Evolutionary conservation across 2,329 filamentous ascomycete genomes (phyloP), one percentile per base, ranked within the genome.

Genomic region (Alternaria sp.): DNA sequence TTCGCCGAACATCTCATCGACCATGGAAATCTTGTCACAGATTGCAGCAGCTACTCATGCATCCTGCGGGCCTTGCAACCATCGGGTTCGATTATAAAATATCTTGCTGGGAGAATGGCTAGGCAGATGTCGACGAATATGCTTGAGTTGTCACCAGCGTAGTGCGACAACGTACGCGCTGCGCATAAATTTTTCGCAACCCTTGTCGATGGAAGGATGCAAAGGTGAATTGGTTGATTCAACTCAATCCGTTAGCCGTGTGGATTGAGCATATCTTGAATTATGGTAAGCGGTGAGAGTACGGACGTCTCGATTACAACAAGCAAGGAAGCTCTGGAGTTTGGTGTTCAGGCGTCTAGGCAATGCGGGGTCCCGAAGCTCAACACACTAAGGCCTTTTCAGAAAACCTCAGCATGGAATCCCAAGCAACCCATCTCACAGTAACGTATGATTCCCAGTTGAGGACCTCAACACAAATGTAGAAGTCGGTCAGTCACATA

Each of bases 1-100:
- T 54, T 59, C 34, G 43, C 63, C 30, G 41, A 46, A 32, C n/a
- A 12, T 16, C 25, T 58, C 27, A 50, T 61, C 32, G 32, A 38
- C 30, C 53, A 48, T 27, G 43, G 38, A 25, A 34, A n/a, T 22
- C 20, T 55, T 3, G 28, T 55, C 22, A n/a, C 34, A 22, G 51
- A 43, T 12, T 43, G 38, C n/a, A 30, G 22, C 27, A 54, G 27
- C 27, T 44, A 54, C 6, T 11, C 41, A 30, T 27, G 51, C 30
- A 38, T 54, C 27, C 27, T 54, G 36, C 27, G 27, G 20, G 27
- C 51, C 25, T 18, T 54, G 36, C 27, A 30, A n/a, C 38, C 51
- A 16, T 43, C 38, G 10, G 51, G 43, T 25, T 18, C 51, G 25
- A 30, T 44, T 12, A 27, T 44, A 12, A 16, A 27, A 38, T 25